Percentiles rank a stretch among this genome's conserved stretches.
Evolutionary conservation across 768 basidiomycete genomes (phyloP).

Genomic region (Imleria badia): DNA sequence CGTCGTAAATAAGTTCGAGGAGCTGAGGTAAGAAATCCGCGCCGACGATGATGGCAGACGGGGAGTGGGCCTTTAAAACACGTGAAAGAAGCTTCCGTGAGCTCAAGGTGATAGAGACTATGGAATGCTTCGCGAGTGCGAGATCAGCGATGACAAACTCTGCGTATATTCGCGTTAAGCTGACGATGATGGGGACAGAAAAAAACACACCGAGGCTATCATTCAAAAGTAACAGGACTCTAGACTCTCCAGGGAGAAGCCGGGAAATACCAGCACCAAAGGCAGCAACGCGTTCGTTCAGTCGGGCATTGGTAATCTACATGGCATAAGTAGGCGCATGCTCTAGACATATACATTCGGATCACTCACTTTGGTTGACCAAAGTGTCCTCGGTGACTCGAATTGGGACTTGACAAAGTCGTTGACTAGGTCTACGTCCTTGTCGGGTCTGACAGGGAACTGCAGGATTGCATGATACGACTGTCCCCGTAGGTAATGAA

Average conservation of each 20-base stretch:
- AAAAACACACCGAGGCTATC: slow-evolving; percentile 64
- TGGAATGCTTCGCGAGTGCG: slow-evolving; percentile 68
- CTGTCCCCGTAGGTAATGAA: neutral
- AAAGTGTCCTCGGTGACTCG: slow-evolving; percentile 69
- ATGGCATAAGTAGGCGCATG: neutral
- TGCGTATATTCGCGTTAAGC: slow-evolving; percentile 25
- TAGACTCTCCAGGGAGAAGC: slow-evolving; percentile 57
- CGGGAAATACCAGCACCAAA: slow-evolving; percentile 73
- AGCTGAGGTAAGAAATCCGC: slow-evolving; percentile 65
- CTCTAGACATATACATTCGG: neutral
- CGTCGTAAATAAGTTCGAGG: slow-evolving; percentile 70
- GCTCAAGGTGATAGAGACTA: slow-evolving; percentile 64
- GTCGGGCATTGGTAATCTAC: slow-evolving; percentile 71
- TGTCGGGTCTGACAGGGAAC: slow-evolving; percentile 73
- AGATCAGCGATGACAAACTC: slow-evolving; percentile 82
- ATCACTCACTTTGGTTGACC: slow-evolving; percentile 67
- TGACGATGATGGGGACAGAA: neutral
- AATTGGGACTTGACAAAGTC: slow-evolving; percentile 69
- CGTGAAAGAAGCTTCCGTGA: slow-evolving; percentile 60
- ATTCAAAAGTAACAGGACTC: slow-evolving; percentile 73
- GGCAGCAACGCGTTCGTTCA: slow-evolving; percentile 68
- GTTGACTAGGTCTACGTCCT: slow-evolving; percentile 64
- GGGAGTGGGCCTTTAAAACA: slow-evolving; percentile 63
- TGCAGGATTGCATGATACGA: slow-evolving; percentile 29
- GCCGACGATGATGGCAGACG: slow-evolving; percentile 72